phyloP scores from a whole-genome alignment of 2,329 filamentous ascomycete genomes.

The Dactylellina leptospora region DNA sequence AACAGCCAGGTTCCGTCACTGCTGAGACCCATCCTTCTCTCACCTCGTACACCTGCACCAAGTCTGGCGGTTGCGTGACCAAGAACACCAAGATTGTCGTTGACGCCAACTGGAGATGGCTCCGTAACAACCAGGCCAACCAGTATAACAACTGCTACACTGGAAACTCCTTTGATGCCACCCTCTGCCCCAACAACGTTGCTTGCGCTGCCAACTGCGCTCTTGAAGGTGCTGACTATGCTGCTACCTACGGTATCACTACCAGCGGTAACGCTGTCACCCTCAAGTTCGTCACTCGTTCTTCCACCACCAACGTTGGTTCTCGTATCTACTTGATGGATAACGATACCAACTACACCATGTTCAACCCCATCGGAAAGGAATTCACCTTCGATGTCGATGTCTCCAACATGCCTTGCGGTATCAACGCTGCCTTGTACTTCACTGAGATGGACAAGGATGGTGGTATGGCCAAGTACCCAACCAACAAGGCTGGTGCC shows the following conservation, averaged over 20 bases:
- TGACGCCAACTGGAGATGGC: slow-evolving; percentile 70
- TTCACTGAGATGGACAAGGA: slow-evolving; percentile 71
- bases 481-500: slow-evolving; percentile 68
- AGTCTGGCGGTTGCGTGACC: slow-evolving; percentile 65
- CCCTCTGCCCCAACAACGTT: slow-evolving; percentile 64
- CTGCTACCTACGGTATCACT: slow-evolving; percentile 65
- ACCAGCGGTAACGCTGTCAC: slow-evolving; percentile 64
- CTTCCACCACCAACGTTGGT: slow-evolving; percentile 61
- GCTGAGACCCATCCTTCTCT: slow-evolving; percentile 67
- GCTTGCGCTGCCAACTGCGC: slow-evolving; percentile 68
- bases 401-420: slow-evolving; percentile 73
- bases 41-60: slow-evolving; percentile 66
- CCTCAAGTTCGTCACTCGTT: slow-evolving; percentile 64
- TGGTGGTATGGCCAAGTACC: slow-evolving; percentile 67
- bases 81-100: slow-evolving; percentile 67
- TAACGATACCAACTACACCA: slow-evolving; percentile 70
- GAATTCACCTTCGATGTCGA: slow-evolving; percentile 79
- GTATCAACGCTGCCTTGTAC: slow-evolving; percentile 77
- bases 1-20: slow-evolving; percentile 65
- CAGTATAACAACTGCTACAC: slow-evolving; percentile 67
- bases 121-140: slow-evolving; percentile 64
- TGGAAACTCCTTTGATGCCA: slow-evolving; percentile 65
- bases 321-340: slow-evolving; percentile 73
- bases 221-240: slow-evolving; percentile 68
- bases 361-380: slow-evolving; percentile 71